Evolutionary conservation across 805 yeast species (phyloP), one percentile per base, ranked within the genome.

Genomic region (Saccharomycopsis babjevae): DNA sequence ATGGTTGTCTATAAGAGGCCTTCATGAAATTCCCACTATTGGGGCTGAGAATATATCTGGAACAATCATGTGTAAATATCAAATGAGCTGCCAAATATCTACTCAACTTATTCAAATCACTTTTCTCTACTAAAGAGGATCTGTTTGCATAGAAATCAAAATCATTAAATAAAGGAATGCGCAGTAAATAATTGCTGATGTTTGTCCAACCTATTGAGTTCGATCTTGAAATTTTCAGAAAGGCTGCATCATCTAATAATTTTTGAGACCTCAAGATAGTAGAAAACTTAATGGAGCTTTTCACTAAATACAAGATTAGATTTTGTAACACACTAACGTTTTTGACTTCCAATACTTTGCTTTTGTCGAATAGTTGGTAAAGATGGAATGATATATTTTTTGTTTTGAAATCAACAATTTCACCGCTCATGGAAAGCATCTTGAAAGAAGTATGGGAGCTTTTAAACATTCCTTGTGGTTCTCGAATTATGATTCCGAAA

Each of bases 401-500:
- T 6, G 77, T 69, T 25, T 68, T 61, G 0, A 76, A 73, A 5
- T 65, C 54, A 0, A 64, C 61, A 3, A 73, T 54, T 22, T 71
- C 70, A 61, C 78, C 77, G 5, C 71, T 67, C 10, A 68, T 54
- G 22, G 76, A 72, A 54, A 76, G 68, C 4, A 77, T 34, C 43
- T 56, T 40, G 16, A 62, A 72, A 20, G 67, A 43, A 42, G 73
- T 46, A 1, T 7, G 13, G 13, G 59, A 58, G 56, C 65, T 66
- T 60, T 73, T 70, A 64, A 78, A 77, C 32, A 65, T 69, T 3
- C 78, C 70, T 50, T 61, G 58, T 0, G 76, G 67, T 20, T 63
- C 70, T 52, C 71, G 59, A 4, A 76, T 56, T 3, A 79, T 79
- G 1, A 77, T 65, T 1, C 82, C 83, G 58, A 74, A 67, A 3